A percentile compares a stretch with the other conserved stretches of the same genome.
These are phyloP conservation scores for Trichoderma sp. DNA, from an alignment of 2,329 filamentous ascomycete species.

Conservation along the genomic window DNA sequence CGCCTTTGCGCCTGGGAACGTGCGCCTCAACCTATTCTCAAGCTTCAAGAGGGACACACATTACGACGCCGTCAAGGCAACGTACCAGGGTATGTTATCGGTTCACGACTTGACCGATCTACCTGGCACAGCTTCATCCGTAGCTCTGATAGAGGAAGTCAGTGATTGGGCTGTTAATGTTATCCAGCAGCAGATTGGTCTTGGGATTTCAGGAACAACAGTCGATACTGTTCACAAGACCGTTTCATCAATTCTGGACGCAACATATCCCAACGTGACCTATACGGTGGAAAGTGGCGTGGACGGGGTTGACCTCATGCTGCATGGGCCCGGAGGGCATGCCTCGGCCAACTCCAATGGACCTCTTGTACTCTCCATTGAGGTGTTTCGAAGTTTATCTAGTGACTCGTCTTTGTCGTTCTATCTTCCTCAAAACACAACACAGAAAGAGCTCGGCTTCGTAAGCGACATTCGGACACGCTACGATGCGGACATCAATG, in stretches of 20 bases:
- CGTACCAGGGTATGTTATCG: neutral
- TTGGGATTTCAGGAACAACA: neutral
- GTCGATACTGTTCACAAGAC: neutral
- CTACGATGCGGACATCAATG: constrained; percentile 13
- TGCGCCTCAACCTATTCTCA: neutral
- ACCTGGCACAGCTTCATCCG: neutral
- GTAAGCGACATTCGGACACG: constrained; percentile 20
- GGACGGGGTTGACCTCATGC: neutral
- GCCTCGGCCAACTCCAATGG: neutral
- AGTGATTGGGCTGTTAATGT: neutral
- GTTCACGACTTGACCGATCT: neutral
- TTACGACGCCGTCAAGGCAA: neutral
- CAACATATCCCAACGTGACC: neutral
- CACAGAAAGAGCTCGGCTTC: constrained; percentile 17
- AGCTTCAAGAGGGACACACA: neutral
- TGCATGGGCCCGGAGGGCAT: neutral
- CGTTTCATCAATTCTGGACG: neutral
- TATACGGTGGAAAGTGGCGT: neutral
- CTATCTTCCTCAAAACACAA: constrained; percentile 6
- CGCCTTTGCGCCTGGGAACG: neutral
- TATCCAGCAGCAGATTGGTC: neutral
- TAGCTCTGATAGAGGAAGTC: neutral
- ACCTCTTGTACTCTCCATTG: neutral
- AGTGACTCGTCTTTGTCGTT: neutral
- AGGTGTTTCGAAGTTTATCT: neutral